Conservation (phyloP, 2,329 filamentous ascomycete species). For the Dryadomyces sulphureus region DNA sequence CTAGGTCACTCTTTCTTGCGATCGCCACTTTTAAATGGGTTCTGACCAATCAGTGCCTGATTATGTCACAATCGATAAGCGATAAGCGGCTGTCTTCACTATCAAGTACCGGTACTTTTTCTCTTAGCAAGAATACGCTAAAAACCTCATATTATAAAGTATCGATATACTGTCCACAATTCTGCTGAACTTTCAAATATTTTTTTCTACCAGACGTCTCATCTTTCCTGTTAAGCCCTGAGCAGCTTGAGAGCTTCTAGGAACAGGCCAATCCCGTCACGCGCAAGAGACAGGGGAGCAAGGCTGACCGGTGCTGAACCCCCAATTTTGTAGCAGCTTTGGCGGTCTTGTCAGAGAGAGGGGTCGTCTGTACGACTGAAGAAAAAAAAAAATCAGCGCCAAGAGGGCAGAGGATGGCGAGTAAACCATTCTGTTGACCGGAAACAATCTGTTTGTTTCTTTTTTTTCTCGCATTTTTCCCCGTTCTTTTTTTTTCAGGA, state of each 20-base stretch:
- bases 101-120: background rate
- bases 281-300: background rate
- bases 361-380: background rate
- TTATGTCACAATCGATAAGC: background rate
- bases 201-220: background rate
- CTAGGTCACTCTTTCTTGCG: background rate
- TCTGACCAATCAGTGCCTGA: constrained; percentile 1
- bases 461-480: background rate
- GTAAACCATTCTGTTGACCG: background rate
- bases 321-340: background rate
- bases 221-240: background rate
- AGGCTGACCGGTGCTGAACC: background rate
- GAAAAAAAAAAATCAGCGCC: background rate
- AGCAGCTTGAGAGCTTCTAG: background rate
- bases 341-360: background rate
- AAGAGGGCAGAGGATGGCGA: background rate
- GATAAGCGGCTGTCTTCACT: too few relatives aligned
- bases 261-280: background rate
- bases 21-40: constrained; percentile 6
- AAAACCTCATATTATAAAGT: too few relatives aligned
- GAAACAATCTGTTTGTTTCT: background rate
- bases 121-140: background rate
- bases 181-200: background rate
- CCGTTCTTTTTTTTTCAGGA: background rate
- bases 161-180: too few relatives aligned